Evolutionary conservation across 306 rosid genomes (phyloP).

Genomic region (Fagus sylvatica): DNA sequence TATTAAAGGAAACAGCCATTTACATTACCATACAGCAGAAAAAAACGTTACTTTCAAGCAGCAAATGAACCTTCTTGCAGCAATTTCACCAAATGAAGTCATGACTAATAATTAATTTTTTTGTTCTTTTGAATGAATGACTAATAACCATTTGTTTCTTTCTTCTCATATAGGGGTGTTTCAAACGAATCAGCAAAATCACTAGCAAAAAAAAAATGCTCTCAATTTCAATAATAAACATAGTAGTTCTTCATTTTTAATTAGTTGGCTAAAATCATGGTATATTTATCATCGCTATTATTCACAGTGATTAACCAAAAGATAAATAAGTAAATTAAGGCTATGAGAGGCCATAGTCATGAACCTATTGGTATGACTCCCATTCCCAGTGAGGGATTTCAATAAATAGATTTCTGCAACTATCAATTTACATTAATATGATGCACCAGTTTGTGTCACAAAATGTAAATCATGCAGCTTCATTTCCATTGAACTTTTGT

Average conservation of each 20-base stretch:
- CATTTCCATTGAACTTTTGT: not conserved
- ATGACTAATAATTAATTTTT: not conserved
- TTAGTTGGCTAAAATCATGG: not conserved
- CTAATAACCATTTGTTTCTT: not conserved
- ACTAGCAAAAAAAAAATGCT: not conserved
- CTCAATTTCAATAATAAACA: not conserved
- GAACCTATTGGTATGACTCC: not conserved
- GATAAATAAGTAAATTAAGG: not conserved
- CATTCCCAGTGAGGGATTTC: not conserved
- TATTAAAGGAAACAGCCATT: not conserved
- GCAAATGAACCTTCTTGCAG: not conserved
- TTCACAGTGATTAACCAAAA: not conserved
- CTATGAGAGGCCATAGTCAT: not conserved
- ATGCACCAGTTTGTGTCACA: not conserved
- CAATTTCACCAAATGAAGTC: not conserved
- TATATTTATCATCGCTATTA: not conserved
- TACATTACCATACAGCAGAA: not conserved
- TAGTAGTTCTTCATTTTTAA: not conserved
- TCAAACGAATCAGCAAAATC: not conserved
- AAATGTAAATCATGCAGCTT: not conserved
- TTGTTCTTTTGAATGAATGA: no score
- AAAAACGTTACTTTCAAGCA: not conserved
- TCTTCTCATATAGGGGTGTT: not conserved
- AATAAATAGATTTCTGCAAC: no score
- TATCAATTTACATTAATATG: no score